Evolutionary conservation across 1,284 basidiomycete species (phyloP), one percentile per base, ranked within the genome.

Genomic region (Cutaneotrichosporon spelunceum): DNA sequence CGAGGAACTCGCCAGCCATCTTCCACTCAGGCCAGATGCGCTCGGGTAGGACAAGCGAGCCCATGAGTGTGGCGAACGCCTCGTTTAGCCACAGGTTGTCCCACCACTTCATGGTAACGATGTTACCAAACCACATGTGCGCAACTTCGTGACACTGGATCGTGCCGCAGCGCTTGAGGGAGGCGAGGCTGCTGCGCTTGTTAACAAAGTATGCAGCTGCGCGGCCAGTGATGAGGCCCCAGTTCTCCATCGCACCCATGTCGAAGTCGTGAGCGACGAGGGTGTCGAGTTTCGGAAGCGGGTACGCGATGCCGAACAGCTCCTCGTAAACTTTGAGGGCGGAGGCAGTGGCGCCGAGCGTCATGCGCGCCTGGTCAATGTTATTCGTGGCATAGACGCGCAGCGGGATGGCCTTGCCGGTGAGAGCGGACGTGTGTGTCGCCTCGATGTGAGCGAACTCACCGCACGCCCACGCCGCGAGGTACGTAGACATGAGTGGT

Each of bases 201-300:
- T 98, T 91, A 70, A 92, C 84, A 50, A 97, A 81, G 76, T 92
- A 90, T 1, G 87, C 88, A 47, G 83, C 86, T 1, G 91, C 93
- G 56, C 93, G 84, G 26, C 93, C 93, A 10, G 90, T 96, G 73
- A 97, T 96, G 61, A 97, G 81, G 60, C 93, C 92, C 86, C 91
- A 93, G 77, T 96, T 96, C 81, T 96, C 93, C 93, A 94, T 95
- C 2, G 92, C 93, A 56, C 90, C 91, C 39, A 88, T 88, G 75
- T 95, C 93, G 68, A 95, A 95, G 76, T 95, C 91, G 63, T 85
- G 85, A 5, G 85, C 90, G 84, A 78, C 81, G 13, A 94, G 82
- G 1, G 92, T 93, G 74, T 96, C 92, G 53, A 95, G 83, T 81
- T 98, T 97, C 19, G 94, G 92, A 53, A 97, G 82, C 24, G 94